A percentile compares a stretch with the other conserved stretches of the same genome.
Evolutionary conservation across 2,329 filamentous ascomycete genomes (phyloP).

Genomic region (Gaeumannomyces sp.): DNA sequence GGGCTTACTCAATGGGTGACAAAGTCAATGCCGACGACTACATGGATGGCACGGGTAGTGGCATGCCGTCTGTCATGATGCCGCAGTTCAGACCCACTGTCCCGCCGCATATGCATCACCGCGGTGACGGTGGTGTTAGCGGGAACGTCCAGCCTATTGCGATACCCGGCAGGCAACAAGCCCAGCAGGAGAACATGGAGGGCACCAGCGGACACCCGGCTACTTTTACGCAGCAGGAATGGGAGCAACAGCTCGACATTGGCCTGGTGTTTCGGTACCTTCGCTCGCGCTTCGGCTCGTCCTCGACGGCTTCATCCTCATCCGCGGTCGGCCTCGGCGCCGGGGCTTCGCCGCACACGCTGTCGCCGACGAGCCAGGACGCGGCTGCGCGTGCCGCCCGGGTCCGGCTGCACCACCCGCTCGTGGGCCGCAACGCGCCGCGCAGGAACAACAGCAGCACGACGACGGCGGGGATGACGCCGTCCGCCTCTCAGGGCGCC

Average conservation of each 20-base stretch:
- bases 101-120: conserved; percentile 18
- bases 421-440: conserved; percentile 52
- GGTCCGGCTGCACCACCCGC: conserved; percentile 82
- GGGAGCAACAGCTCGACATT: conserved; percentile 88
- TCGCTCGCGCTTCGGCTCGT: conserved; percentile 61
- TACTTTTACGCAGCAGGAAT: conserved; percentile 67
- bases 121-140: too few species aligned
- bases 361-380: conserved; percentile 46
- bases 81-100: conserved; percentile 44
- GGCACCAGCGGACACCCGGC: conserved; percentile 7
- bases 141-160: not conserved
- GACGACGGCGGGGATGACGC: conserved; percentile 23
- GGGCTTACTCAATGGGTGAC: conserved; percentile 15
- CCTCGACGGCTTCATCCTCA: conserved; percentile 26
- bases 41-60: conserved; percentile 13
- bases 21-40: conserved; percentile 14
- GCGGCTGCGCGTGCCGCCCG: conserved; percentile 71
- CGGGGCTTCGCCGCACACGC: conserved; percentile 39
- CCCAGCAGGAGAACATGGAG: not conserved
- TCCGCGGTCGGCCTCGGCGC: conserved; percentile 27
- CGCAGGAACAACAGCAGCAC: conserved; percentile 3
- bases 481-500: conserved; percentile 21
- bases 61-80: conserved; percentile 26
- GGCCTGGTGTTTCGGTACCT: conserved; percentile 88
- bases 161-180: not conserved